Evolutionary conservation across 306 rosid species (phyloP).

Genomic region (Citrullus colocynthis): DNA sequence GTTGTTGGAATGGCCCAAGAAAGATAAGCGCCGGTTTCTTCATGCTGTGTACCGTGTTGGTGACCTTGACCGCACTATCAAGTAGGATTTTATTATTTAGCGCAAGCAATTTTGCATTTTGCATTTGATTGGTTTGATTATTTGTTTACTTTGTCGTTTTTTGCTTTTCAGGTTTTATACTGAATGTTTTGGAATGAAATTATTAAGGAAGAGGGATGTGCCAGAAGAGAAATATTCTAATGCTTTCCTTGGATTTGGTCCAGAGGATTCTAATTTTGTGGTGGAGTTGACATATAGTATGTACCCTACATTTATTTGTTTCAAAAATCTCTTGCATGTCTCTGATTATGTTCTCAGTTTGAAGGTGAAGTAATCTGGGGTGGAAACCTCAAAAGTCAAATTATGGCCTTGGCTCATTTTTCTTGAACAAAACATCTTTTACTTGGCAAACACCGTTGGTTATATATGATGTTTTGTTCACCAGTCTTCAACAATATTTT

Average conservation of each 20-base stretch:
- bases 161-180: constrained; percentile 61
- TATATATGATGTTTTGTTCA: neutral
- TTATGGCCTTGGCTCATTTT: neutral
- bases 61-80: constrained; percentile 91
- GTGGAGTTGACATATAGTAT: constrained; percentile 88
- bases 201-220: constrained; percentile 66
- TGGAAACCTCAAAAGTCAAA: neutral
- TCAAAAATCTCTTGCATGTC: neutral
- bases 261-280: constrained; percentile 63
- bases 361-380: neutral
- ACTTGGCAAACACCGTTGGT: neutral
- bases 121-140: neutral
- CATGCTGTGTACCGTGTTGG: constrained; percentile 96
- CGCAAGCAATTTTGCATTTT: neutral
- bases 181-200: constrained; percentile 77
- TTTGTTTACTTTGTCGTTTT: neutral
- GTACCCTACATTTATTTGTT: constrained; percentile 16
- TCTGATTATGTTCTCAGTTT: neutral
- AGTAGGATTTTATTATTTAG: constrained; percentile 25
- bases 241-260: constrained; percentile 87
- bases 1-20: constrained; percentile 74
- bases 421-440: neutral
- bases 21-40: constrained; percentile 74
- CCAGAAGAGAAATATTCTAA: constrained; percentile 86
- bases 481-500: neutral